Evolutionary conservation across 805 yeast species (phyloP), one percentile per base, ranked within the genome.

Genomic region (Komagataella pastoris): DNA sequence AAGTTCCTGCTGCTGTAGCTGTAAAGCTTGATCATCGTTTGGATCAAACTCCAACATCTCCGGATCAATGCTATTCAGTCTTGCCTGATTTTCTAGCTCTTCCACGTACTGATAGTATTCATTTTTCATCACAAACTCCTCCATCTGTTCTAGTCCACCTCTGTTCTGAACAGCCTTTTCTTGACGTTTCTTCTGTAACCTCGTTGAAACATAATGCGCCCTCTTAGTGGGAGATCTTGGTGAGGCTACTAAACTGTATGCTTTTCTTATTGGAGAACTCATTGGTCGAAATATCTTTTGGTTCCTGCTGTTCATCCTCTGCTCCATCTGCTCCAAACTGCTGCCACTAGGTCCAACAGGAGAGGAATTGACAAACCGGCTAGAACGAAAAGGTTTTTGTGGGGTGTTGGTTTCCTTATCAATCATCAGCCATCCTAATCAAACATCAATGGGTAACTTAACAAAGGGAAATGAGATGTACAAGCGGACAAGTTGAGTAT

Each of bases 1-100:
- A 23, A 66, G 49, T 47, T 65, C 62, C 30, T 54, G 49, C 48
- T 64, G 62, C 7, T 54, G 55, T 52, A 62, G 66, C 40, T 56
- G 57, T 24, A 59, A 66, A 3, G 59, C 57, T 49, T 65, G 65
- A 45, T 62, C 54, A 24, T 58, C 61, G 7, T 52, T 52, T 23
- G 59, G 61, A 1, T 52, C 48, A 17, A 54, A 56, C 14, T 55
- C 18, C 43, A 53, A 53, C 7, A 49, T 50, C 40, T 61, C 53
- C 17, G 62, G 51, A 19, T 62, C 61, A 3, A 58, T 47, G 24
- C 55, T 56, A 19, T 55, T 44, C 7, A 40, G 12, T 14, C 55
- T 52, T 1, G 68, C 63, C 51, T 63, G 59, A 4, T 52, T 48
- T 17, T 54, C 57, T 17, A 59, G 23, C 4, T 52, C 44, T 24